phyloP scores from a whole-genome alignment of 148 eudicot species.

The Cornus florida region DNA sequence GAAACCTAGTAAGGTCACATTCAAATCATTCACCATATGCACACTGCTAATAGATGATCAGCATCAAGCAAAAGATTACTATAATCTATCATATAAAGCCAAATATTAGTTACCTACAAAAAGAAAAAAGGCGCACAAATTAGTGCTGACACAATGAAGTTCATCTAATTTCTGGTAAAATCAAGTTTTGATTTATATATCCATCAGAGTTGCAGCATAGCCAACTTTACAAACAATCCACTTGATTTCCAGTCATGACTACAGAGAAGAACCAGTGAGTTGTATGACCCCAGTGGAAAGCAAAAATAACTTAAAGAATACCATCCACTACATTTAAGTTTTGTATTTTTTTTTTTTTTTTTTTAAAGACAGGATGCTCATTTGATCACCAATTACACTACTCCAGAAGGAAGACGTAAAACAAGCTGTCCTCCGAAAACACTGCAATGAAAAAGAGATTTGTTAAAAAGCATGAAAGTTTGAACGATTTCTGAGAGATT shows the following conservation, averaged over 20 bases:
- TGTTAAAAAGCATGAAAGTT: not conserved
- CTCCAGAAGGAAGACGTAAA: conserved; percentile 91
- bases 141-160: not conserved
- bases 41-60: not conserved
- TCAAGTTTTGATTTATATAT: not conserved
- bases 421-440: conserved; percentile 93
- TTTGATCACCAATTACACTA: conserved; percentile 44
- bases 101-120: not conserved
- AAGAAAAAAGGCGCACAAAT: not conserved
- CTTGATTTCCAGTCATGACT: conserved; percentile 9
- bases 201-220: not conserved
- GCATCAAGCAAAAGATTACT: not conserved
- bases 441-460: conserved; percentile 35
- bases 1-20: not conserved
- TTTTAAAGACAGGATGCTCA: not conserved
- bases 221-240: not conserved
- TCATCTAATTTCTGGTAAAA: not conserved
- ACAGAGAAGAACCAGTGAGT: not conserved
- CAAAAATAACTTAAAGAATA: conserved; percentile 7
- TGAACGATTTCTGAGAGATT: too few species aligned
- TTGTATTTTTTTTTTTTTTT: too few species aligned
- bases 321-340: not conserved
- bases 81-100: not conserved
- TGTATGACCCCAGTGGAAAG: conserved; percentile 1
- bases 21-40: not conserved